Evolutionary conservation across 2,329 filamentous ascomycete genomes (phyloP), one percentile per base, ranked within the genome.

Genomic region (Dothideomycetes sp.): DNA sequence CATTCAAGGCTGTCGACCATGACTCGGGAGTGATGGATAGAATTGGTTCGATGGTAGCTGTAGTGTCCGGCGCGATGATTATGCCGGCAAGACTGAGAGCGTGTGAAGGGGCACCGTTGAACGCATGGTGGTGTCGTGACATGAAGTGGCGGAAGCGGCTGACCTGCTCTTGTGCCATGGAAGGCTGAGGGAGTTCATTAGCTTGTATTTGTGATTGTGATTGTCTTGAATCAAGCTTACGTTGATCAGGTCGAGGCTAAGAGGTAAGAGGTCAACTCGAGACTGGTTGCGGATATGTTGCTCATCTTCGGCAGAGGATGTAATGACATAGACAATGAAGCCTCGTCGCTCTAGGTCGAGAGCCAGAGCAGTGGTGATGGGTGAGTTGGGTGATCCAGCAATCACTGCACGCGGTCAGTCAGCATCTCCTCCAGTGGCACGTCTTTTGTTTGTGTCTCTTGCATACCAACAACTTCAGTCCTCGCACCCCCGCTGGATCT

Each of bases 291-390:
- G 76, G 11, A 96, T 79, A 47, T 82, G 65, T 27, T 79, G 70
- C 58, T 96, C 87, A 49, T 96, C 89, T 52, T 94, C 84, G 43
- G 79, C 65, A n/a, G 78, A 85, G 47, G 78, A 81, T 52, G 87
- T 89, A 1, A 94, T 84, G 44, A 98, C 71, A 59, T 87, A 98
- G 41, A 96, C 85, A 45, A 96, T 84, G 59, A 93, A 96, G 4
- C 91, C 91, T 47, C 87, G 77, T 44, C 87, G 73, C 63, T 96
- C 91, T 49, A 98, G 69, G 55, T 98, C 91, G 35, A 88, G 64
- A 2, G 86, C 79, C 39, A 96, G 68, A 9, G 85, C 86, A 53
- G 80, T 81, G 5, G 22, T 27, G 54, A 95, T 70, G 12, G 88
- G 83, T 52, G 94, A 79, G 36, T 81, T 77, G 2, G 86, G 83